These are phyloP conservation scores for Triangularia verruculosa DNA, from an alignment of 2,329 filamentous ascomycete species.

Conservation along the genomic window DNA sequence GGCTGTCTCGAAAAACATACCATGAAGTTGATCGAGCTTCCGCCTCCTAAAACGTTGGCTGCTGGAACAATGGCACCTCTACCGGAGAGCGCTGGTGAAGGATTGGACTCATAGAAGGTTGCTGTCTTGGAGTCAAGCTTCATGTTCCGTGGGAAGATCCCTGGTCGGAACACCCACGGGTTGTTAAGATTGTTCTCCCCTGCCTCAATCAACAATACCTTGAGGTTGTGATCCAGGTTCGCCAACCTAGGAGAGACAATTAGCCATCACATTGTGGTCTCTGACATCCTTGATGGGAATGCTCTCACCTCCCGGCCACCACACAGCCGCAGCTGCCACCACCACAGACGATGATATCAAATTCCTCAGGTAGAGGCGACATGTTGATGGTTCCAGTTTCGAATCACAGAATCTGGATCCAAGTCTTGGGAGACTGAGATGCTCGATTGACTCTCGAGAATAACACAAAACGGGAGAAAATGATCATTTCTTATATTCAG, in stretches of 20 bases:
- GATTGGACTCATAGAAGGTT: conserved; percentile 75
- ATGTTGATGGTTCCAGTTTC: conserved; percentile 25
- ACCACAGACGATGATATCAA: conserved; percentile 77
- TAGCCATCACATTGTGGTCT: conserved; percentile 15
- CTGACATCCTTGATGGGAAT: conserved; percentile 10
- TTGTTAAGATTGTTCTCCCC: conserved; percentile 75
- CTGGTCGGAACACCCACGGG: conserved; percentile 72
- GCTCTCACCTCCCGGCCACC: conserved; percentile 52
- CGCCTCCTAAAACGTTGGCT: conserved; percentile 69
- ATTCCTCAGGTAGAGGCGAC: conserved; percentile 65
- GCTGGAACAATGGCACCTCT: conserved; percentile 71
- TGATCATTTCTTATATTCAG: background rate
- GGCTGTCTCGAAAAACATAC: conserved; percentile 36
- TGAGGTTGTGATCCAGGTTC: conserved; percentile 72
- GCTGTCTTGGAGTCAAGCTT: conserved; percentile 76
- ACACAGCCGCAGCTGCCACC: conserved; percentile 66
- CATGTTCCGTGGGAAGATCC: conserved; percentile 77
- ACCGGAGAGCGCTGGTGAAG: conserved; percentile 69
- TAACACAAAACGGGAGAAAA: background rate
- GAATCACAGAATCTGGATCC: background rate
- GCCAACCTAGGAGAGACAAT: conserved; percentile 53
- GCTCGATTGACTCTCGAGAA: background rate
- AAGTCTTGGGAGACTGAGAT: background rate
- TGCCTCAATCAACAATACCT: conserved; percentile 66
- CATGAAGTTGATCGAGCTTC: conserved; percentile 77